Base-by-base conservation (phyloP, 2,329 filamentous ascomycete genomes). In the Thielaviopsis musarum region DNA sequence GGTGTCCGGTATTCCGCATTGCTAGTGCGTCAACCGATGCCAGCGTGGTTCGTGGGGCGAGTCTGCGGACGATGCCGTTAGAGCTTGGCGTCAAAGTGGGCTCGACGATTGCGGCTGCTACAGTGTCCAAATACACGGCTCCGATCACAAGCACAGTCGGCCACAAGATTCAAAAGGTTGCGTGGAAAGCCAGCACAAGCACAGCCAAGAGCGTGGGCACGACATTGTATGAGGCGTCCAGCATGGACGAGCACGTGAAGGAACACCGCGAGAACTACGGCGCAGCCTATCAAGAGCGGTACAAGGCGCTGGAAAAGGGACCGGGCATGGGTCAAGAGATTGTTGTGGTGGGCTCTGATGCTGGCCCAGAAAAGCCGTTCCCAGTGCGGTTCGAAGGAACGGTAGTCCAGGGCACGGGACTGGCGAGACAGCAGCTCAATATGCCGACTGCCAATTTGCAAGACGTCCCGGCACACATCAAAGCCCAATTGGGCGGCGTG, bases 1-100 rank as follows among this genome's bases (percentile, higher is more conserved):
- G 77, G 0, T 85, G 82, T 62, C 84, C 84, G 0, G 77, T 85
- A 0, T 87, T 88, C 64, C 76, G 84, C 17, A 72, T 88, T n/a
- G 77, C 84, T 1, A 87, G 83, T 62, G 80, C 81, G 0, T 84
- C 82, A 0, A 73, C 76, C 0, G 81, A 82, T 62, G 73, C 77
- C 0, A 81, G 80, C 65, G 77, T 82, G 0, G 67, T 87, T 1
- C 77, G 82, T 7, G 84, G 84, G 0, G 83, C 84, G 0, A 84
- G 83, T 63, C 66, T 87, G 5, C 73, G 71, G 2, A 85, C 81
- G 0, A 72, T 87, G 68, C 84, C 84, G 0, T 66, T 88, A 17
- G 84, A 88, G 65, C 67, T 85, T 6, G 83, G 83, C 4, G 73
- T 82, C 62, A 80, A 79, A 66, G 75, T 79, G 3, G 77, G 76